Conservation (phyloP, 345 rosid species). For the Durio zibethinus region DNA sequence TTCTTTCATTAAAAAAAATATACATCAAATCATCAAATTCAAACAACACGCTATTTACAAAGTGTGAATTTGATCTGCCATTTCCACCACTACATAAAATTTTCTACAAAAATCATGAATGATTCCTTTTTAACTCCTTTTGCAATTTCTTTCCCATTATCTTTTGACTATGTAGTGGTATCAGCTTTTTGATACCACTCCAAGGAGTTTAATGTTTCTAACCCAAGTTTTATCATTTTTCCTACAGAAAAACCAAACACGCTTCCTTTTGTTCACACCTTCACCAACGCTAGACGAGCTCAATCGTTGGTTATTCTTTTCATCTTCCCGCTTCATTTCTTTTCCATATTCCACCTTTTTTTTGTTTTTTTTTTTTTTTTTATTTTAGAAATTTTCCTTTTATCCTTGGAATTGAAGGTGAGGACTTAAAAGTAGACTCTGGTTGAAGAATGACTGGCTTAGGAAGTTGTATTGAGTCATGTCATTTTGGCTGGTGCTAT, state of each 20-base stretch:
- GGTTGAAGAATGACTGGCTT: conserved; percentile 47
- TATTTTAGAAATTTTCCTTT: conserved; percentile 10
- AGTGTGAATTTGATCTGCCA: conserved; percentile 12
- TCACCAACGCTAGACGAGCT: conserved; percentile 7
- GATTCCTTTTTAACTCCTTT: conserved; percentile 9
- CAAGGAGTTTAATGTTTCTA: conserved; percentile 23
- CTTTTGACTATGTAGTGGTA: conserved; percentile 24
- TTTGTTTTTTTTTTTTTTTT: background rate
- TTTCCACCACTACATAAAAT: conserved; percentile 14
- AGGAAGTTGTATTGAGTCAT: conserved; percentile 39
- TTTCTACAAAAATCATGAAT: conserved; percentile 22
- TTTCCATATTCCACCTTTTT: too few species aligned
- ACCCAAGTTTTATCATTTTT: conserved; percentile 15
- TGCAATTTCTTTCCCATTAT: background rate
- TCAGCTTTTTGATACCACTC: conserved; percentile 23
- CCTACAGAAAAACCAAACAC: conserved; percentile 11
- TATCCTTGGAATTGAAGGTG: conserved; percentile 55
- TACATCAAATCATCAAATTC: background rate
- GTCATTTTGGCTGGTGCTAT: conserved; percentile 36
- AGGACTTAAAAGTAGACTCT: conserved; percentile 49
- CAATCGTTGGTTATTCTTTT: conserved; percentile 5
- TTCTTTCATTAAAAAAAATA: background rate
- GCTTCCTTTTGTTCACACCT: conserved; percentile 19
- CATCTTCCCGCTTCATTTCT: background rate
- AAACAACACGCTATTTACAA: conserved; percentile 7